phyloP scores from a whole-genome alignment of 2,329 filamentous ascomycete species.

The Graphilbum sp. region DNA sequence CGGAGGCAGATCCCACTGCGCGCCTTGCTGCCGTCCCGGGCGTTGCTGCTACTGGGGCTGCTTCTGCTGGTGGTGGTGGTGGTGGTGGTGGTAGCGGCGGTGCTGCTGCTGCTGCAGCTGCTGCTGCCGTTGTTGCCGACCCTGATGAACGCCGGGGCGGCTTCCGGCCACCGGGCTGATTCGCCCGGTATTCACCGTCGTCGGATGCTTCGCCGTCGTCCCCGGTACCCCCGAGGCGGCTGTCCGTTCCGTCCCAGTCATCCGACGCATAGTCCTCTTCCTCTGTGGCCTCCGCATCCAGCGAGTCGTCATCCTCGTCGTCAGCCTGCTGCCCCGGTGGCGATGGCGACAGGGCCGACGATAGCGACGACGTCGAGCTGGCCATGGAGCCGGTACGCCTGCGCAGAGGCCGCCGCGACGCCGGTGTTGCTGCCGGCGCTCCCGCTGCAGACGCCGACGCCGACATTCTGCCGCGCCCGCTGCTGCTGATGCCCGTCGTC shows the following conservation, averaged over 20 bases:
- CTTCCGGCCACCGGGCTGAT: background rate
- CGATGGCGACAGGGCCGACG: slow-evolving; percentile 15
- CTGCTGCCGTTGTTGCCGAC: background rate
- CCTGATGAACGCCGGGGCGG: background rate
- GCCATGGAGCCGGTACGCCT: slow-evolving; percentile 11
- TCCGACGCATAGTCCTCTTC: slow-evolving; percentile 8
- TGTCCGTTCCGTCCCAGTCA: slow-evolving; percentile 2
- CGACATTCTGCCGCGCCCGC: slow-evolving; percentile 8
- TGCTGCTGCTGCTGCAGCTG: background rate
- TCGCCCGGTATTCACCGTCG: background rate
- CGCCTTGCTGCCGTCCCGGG: too few relatives aligned
- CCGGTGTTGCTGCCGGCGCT: background rate
- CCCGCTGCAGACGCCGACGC: background rate
- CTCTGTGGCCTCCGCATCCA: background rate
- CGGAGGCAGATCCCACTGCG: too few relatives aligned
- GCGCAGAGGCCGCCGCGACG: background rate
- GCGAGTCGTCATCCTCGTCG: slow-evolving; percentile 3
- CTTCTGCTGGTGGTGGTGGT: too few relatives aligned
- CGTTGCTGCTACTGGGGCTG: too few relatives aligned
- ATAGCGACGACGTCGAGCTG: slow-evolving; percentile 17
- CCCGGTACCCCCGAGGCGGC: slow-evolving; percentile 1
- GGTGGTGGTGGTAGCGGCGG: too few relatives aligned
- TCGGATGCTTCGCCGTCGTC: background rate
- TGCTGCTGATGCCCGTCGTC: slow-evolving; percentile 5
- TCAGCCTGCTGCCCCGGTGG: slow-evolving; percentile 10